These are phyloP conservation scores for Olyra latifolia DNA, from an alignment of 176 grass and related monocot genomes.

Conservation along the genomic window DNA sequence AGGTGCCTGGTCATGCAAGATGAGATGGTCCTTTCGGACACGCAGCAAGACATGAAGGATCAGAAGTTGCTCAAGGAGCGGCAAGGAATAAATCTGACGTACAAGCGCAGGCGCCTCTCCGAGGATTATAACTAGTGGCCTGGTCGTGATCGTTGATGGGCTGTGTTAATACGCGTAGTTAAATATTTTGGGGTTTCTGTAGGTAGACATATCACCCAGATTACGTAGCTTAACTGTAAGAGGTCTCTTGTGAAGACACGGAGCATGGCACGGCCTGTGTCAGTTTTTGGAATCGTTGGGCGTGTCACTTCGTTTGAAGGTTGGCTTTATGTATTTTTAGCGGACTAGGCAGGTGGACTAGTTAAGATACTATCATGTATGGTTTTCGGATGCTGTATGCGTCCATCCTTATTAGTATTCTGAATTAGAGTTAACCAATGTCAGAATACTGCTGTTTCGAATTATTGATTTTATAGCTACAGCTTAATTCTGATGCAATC, in stretches of 20 bases:
- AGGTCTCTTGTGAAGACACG: background rate
- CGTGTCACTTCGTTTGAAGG: background rate
- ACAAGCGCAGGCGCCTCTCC: slow-evolving; percentile 54
- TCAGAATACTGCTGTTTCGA: no score
- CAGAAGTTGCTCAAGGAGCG: slow-evolving; percentile 15
- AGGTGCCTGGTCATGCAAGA: slow-evolving; percentile 54
- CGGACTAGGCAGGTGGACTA: background rate
- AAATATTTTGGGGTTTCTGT: background rate
- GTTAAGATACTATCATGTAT: background rate
- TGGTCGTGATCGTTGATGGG: background rate
- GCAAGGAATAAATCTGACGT: background rate
- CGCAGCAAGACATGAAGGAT: background rate
- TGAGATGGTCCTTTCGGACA: background rate
- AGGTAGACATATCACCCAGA: background rate
- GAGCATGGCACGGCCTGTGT: background rate
- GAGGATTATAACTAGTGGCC: background rate
- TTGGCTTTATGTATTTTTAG: background rate
- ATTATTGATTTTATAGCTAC: no score
- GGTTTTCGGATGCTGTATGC: background rate
- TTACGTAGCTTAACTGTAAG: slow-evolving; percentile 20
- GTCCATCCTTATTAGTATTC: background rate
- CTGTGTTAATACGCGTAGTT: background rate
- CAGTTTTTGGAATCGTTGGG: slow-evolving; percentile 10
- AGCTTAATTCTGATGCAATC: no score
- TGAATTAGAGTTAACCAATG: background rate